Evolutionary conservation across 202 grass and related monocot genomes (phyloP), one percentile per base, ranked within the genome.

Genomic region (Setaria viridis): DNA sequence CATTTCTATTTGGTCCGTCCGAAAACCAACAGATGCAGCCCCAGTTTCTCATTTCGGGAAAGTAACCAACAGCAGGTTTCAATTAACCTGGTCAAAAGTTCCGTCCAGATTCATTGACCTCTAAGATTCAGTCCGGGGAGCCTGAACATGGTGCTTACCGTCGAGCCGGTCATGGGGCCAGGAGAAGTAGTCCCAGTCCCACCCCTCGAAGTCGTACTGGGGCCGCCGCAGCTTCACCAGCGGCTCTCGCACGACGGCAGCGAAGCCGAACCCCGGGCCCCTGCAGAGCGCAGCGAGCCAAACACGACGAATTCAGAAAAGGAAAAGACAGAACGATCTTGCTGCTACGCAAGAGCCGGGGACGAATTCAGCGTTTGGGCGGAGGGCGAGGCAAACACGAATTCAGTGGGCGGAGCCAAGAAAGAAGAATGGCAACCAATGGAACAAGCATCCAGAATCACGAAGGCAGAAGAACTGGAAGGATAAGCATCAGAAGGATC

Each of bases 141-240:
- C 12, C 9, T 19, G 55, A 43, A 16, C 42, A 47, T 63, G 39
- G 3, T 49, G 67, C 68, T 83, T 70, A 92, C 90, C 93, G 74
- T 95, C 93, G 78, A 68, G 75, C 12, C 85, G 77, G 32, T 95
- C 93, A 78, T 95, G 82, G 83, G 93, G 93, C 93, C 93, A 95
- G 56, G 62, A 70, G 78, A 90, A 88, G 74, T 92, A 89, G 34
- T 39, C 83, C 93, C 93, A 95, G 59, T 95, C 85, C 90, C 88
- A 92, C 74, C 32, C 78, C 87, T 95, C 85, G 78, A 90, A 95
- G 42, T 95, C 90, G 16, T 71, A 90, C 85, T 32, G 76, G 20
- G 93, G 90, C 16, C 82, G 80, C 85, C 92, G 83, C 79, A 92
- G 84, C 80, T 73, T 95, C 74, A 95, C 93, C 85, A 95, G 89